phyloP scores from a whole-genome alignment of 2,329 filamentous ascomycete species.

The Colletotrichum sp. region DNA sequence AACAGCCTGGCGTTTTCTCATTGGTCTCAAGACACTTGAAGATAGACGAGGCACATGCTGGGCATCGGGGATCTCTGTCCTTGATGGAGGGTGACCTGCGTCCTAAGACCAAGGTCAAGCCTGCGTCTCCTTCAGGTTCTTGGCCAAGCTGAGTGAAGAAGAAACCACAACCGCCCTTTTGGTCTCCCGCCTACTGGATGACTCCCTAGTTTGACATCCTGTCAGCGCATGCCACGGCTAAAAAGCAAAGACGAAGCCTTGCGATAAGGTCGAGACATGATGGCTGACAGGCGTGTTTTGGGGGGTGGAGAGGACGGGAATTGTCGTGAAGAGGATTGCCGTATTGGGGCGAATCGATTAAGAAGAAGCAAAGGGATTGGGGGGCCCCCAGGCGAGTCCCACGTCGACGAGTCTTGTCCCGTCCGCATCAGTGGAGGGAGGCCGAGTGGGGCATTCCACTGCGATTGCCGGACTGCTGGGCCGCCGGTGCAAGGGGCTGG shows the following conservation, averaged over 20 bases:
- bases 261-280: conserved; percentile 8
- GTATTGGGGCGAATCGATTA: conserved; percentile 4
- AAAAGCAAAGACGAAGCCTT: neutral
- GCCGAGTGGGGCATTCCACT: neutral
- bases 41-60: conserved; percentile 3
- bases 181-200: neutral
- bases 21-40: neutral
- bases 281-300: neutral
- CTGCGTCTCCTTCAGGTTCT: neutral
- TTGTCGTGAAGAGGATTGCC: conserved; percentile 16
- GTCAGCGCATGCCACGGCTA: neutral
- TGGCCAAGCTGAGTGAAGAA: neutral
- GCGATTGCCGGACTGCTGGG: conserved; percentile 18
- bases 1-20: neutral
- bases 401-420: conserved; percentile 14
- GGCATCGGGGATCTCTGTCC: neutral
- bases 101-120: neutral
- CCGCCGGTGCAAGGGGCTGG: conserved; percentile 5
- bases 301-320: neutral
- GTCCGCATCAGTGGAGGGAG: conserved; percentile 11
- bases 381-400: conserved; percentile 1
- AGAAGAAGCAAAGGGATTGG: conserved; percentile 1
- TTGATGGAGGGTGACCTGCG: neutral
- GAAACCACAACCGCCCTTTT: neutral
- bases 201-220: neutral